These are phyloP conservation scores for Parasarocladium wereldwijsianum DNA, from an alignment of 2,329 filamentous ascomycete species.

Conservation along the genomic window DNA sequence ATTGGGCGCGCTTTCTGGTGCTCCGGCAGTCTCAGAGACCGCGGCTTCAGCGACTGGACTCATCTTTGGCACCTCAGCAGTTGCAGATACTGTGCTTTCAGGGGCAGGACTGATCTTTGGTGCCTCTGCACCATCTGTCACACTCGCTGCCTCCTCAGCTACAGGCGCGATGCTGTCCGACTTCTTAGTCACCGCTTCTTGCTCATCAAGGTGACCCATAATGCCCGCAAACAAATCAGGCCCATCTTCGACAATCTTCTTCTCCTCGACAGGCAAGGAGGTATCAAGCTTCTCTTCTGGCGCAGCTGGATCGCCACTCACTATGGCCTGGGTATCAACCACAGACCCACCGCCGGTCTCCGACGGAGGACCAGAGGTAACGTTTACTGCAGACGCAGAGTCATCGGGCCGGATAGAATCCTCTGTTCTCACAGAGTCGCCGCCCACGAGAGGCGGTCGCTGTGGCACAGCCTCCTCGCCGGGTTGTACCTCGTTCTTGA, in stretches of 20 bases:
- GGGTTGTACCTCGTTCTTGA: conserved; percentile 11
- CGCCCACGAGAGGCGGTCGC: conserved; percentile 12
- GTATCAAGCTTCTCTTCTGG: no score
- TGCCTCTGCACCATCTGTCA: no score
- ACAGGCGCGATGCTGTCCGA: no score
- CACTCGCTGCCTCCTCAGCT: no score
- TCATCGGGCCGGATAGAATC: conserved; percentile 23
- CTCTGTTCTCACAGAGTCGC: conserved; percentile 20
- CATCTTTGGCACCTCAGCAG: no score
- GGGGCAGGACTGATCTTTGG: no score
- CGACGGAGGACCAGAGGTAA: conserved; percentile 15
- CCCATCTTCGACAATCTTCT: conserved; percentile 19
- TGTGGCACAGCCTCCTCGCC: conserved; percentile 9
- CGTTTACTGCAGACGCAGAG: conserved; percentile 19
- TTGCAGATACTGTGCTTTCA: no score
- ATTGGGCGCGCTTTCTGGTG: no score
- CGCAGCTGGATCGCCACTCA: conserved; percentile 1
- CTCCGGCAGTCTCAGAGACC: no score
- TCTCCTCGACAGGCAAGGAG: no score
- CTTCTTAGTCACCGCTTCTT: no score
- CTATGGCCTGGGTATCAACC: conserved; percentile 10
- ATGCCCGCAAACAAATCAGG: conserved; percentile 30
- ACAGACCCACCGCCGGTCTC: conserved; percentile 12
- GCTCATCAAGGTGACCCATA: conserved; percentile 28
- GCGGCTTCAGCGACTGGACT: no score